Percentiles rank a stretch among this genome's conserved stretches.
These are phyloP conservation scores for Teunomyces kruisii DNA, from an alignment of 805 yeast species.

Conservation along the genomic window DNA sequence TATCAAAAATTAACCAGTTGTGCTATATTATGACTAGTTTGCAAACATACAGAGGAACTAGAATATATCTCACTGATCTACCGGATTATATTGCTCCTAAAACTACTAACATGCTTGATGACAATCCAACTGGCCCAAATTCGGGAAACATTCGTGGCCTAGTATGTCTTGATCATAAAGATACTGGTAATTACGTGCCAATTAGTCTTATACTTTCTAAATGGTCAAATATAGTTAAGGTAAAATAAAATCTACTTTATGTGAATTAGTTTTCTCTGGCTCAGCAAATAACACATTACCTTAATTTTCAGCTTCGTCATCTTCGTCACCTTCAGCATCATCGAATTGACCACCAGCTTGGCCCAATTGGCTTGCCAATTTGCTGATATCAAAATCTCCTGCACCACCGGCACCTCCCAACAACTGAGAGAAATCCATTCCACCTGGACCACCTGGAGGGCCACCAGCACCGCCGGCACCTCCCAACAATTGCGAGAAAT, in stretches of 20 bases:
- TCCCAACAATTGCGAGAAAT: slow-evolving; percentile 27
- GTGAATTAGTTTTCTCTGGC: slow-evolving; percentile 7
- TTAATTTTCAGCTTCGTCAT: slow-evolving; percentile 20
- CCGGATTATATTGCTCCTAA: neutral
- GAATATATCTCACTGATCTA: neutral
- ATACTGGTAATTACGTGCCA: neutral
- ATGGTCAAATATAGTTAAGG: neutral
- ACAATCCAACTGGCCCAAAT: neutral
- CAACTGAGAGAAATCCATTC: slow-evolving; percentile 25
- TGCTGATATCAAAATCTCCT: slow-evolving; percentile 36
- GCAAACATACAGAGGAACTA: neutral
- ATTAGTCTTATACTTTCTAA: neutral
- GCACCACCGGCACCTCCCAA: slow-evolving; percentile 28
- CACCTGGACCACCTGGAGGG: slow-evolving; percentile 28
- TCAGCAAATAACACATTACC: neutral
- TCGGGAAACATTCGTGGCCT: neutral
- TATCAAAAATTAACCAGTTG: neutral
- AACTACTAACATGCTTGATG: neutral
- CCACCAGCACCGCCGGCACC: slow-evolving; percentile 26
- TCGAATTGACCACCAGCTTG: slow-evolving; percentile 32
- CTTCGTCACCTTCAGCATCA: slow-evolving; percentile 21
- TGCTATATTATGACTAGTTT: neutral
- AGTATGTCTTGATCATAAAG: neutral
- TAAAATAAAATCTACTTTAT: neutral
- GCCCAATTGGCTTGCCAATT: slow-evolving; percentile 45